Base-by-base conservation (phyloP, 352 stramenopile genomes). In the Plasmopara halstedii region DNA sequence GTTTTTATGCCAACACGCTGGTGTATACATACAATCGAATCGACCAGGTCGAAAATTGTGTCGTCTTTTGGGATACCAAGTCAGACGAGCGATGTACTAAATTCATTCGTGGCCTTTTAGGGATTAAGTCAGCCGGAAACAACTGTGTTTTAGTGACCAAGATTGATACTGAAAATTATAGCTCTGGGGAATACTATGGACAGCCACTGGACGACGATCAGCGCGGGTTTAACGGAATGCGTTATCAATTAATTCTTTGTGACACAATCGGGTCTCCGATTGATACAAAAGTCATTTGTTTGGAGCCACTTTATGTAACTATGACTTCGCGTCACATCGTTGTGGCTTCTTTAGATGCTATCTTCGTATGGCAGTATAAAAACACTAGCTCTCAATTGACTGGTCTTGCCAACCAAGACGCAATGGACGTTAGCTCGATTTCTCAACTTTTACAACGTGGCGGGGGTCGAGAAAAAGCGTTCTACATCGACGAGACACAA, bases 361-460 rank as follows among this genome's bases (percentile, higher is more conserved):
- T 97, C 15, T 97, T 96, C 56, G 74, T 92, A 0, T 97, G 91
- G 90, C 91, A 97, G 66, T 97, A 97, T 57, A 86, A 83, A 29
- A 89, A 88, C 25, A 79, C 74, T 0, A 88, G 67, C 42, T 54
- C 78, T 27, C 88, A 92, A 42, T 59, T 92, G 29, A 87, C 80
- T 22, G 73, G 77, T 5, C 58, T 86, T 1, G 76, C 74, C 14
- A 76, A 65, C 25, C 41, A 63, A 20, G 70, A 70, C 25, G 44
- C 50, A 7, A 61, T 78, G 52, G 73, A 81, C 40, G 51, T 85
- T 14, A 69, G 57, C 42, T 67, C 72, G 7, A 85, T 89, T 29
- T 82, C 75, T 22, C 73, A 86, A 47, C 44, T 85, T 3, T 44
- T 91, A 22, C 69, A 86, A 54, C 70, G 56, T 15, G 71, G 70